Evolutionary conservation across 192 early-diverging fungal species (phyloP).

Genomic region (Coemansia sp.): DNA sequence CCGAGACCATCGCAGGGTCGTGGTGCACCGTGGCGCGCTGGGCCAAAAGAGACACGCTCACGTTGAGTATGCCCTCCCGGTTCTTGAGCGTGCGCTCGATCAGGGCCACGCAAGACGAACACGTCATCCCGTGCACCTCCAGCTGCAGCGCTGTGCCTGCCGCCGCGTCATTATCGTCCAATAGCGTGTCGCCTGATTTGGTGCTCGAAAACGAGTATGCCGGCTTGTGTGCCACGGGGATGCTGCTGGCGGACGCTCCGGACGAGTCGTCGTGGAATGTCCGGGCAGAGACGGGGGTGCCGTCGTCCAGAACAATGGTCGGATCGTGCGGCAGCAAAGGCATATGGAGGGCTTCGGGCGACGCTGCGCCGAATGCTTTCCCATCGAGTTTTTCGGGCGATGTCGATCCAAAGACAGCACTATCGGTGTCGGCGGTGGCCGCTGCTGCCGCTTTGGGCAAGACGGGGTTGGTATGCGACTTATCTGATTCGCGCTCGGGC

Average conservation of each 20-base stretch:
- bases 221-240: no score
- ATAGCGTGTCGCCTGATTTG: slow-evolving; percentile 38
- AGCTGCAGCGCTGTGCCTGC: slow-evolving; percentile 49
- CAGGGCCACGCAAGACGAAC: slow-evolving; percentile 84
- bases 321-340: neutral
- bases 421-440: neutral
- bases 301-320: neutral
- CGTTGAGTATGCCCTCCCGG: slow-evolving; percentile 60
- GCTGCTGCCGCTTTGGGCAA: neutral
- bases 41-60: slow-evolving; percentile 81
- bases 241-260: no score
- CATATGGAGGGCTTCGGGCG: neutral
- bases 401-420: neutral
- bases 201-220: slow-evolving; percentile 25
- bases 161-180: slow-evolving; percentile 5
- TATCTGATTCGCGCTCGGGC: no score
- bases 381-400: neutral
- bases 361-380: neutral
- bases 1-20: slow-evolving; percentile 49
- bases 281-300: neutral
- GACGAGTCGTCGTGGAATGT: neutral
- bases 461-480: no score
- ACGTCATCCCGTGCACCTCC: slow-evolving; percentile 92
- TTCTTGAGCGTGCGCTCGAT: slow-evolving; percentile 69
- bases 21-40: slow-evolving; percentile 74